These are phyloP conservation scores for Talaromyces sp. DNA, from an alignment of 2,329 filamentous ascomycete genomes.

Conservation along the genomic window DNA sequence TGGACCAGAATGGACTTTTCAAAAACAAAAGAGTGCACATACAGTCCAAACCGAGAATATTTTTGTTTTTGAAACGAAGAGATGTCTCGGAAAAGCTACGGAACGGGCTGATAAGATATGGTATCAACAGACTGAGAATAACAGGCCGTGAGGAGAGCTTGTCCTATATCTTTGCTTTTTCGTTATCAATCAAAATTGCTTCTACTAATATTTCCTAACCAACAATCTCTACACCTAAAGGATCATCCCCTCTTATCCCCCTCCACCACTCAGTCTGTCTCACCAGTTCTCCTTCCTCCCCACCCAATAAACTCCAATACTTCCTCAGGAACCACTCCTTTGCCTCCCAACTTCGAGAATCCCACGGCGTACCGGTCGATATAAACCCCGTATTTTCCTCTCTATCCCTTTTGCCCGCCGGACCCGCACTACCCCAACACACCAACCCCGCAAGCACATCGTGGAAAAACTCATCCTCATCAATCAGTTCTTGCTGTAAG, in stretches of 20 bases:
- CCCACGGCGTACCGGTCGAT: neutral
- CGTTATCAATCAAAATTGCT: neutral
- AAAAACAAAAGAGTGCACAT: neutral
- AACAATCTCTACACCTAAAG: neutral
- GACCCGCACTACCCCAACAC: neutral
- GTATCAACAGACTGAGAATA: neutral
- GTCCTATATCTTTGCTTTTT: neutral
- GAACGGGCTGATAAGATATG: neutral
- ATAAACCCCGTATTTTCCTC: neutral
- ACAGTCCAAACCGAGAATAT: neutral
- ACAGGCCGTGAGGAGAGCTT: neutral
- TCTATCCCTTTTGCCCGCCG: neutral
- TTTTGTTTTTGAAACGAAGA: neutral
- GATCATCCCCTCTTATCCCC: neutral
- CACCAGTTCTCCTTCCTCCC: neutral
- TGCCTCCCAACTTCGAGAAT: neutral
- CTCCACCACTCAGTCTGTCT: neutral
- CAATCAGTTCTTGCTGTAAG: neutral
- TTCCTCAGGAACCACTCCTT: neutral
- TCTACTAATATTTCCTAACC: neutral
- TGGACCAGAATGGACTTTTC: neutral
- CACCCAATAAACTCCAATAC: neutral
- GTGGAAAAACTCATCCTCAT: neutral
- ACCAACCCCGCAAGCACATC: neutral
- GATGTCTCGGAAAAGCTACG: neutral